Evolutionary conservation across 176 grass and related monocot genomes (phyloP).

Genomic region (Pontederia crassipes): DNA sequence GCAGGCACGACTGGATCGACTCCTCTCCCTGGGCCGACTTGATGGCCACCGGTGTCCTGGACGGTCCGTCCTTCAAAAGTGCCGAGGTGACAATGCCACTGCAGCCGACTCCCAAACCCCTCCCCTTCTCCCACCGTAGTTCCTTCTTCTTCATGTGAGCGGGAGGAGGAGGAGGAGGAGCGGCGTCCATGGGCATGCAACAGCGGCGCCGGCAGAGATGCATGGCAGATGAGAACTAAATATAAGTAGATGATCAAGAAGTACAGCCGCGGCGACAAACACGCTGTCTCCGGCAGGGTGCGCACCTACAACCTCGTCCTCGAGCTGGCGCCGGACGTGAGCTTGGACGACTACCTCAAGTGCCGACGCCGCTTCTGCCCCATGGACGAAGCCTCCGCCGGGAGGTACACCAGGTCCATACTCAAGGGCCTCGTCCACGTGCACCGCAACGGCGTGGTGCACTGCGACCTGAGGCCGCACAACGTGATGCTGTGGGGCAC

Average conservation of each 20-base stretch:
- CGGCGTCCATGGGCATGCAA: too few species aligned
- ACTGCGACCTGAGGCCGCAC: neutral
- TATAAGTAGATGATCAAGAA: too few species aligned
- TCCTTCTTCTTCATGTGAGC: too few species aligned
- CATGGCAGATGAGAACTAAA: too few species aligned
- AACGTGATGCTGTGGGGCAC: neutral
- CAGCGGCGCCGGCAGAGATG: too few species aligned
- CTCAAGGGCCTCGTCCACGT: neutral
- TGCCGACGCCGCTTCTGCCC: neutral
- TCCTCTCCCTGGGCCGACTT: neutral
- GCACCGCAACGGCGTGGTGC: neutral
- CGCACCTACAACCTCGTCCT: neutral
- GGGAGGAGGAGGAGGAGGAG: too few species aligned
- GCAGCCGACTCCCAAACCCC: too few species aligned
- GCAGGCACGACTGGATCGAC: neutral
- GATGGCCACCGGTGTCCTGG: neutral
- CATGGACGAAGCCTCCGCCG: neutral
- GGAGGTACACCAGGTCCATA: neutral
- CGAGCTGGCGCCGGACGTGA: neutral
- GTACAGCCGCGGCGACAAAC: neutral
- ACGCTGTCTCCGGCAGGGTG: too few species aligned
- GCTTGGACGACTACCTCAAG: neutral
- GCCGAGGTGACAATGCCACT: too few species aligned
- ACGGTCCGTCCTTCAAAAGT: too few species aligned
- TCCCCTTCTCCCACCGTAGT: too few species aligned